Percentiles rank a stretch among this genome's conserved stretches.
Conservation (phyloP, 257 asterid genomes). For the Gardenia jasminoides region DNA sequence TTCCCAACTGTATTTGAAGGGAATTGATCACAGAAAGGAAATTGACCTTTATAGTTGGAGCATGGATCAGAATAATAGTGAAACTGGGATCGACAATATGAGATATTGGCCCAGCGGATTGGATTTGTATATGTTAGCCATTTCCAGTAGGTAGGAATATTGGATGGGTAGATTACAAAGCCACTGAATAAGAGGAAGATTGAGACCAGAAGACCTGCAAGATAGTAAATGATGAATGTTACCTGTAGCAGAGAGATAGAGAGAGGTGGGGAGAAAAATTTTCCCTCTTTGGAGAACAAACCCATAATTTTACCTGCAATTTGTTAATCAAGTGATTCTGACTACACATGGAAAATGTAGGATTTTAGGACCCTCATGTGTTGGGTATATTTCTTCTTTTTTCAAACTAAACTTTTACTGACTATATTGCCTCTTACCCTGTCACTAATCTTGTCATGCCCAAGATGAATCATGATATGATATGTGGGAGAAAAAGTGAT, state of each 20-base stretch:
- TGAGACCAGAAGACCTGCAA: conserved; percentile 14
- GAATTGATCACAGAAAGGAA: conserved; percentile 18
- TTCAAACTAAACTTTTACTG: neutral
- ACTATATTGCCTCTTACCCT: neutral
- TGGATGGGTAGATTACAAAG: conserved; percentile 14
- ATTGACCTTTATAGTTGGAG: conserved; percentile 15
- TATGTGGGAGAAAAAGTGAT: neutral
- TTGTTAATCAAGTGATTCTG: conserved; percentile 2
- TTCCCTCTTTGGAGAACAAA: neutral
- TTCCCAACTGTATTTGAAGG: conserved; percentile 14
- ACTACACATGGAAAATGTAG: neutral
- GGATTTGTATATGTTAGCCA: conserved; percentile 12
- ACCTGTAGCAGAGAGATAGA: neutral
- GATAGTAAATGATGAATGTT: neutral
- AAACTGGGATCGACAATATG: conserved; percentile 15
- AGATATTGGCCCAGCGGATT: conserved; percentile 17
- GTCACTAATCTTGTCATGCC: neutral
- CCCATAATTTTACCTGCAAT: neutral
- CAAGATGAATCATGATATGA: neutral
- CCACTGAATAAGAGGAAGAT: conserved; percentile 18
- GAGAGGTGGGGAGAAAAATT: neutral
- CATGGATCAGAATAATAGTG: conserved; percentile 13
- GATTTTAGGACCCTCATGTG: neutral
- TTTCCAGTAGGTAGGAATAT: conserved; percentile 18
- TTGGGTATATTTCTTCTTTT: neutral